Conservation (phyloP, 192 early-diverging fungal species). For the Dispira parvispora region DNA sequence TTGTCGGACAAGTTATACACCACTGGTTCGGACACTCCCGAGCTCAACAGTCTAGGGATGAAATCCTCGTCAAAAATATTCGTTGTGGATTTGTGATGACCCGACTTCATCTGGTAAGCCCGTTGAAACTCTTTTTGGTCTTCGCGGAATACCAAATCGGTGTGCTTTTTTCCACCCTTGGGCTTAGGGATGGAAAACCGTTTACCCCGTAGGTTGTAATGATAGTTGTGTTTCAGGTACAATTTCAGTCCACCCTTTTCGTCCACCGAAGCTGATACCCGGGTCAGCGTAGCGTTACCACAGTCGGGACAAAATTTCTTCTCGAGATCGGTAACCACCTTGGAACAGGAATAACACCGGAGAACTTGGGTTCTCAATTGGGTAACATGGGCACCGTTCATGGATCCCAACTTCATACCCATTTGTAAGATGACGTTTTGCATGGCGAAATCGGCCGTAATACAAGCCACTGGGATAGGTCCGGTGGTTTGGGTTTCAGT, state of each 20-base stretch:
- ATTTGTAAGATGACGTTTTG: constrained; percentile 88
- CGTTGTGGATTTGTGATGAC: constrained; percentile 30
- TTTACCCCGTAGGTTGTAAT: constrained; percentile 52
- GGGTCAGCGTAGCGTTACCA: constrained; percentile 72
- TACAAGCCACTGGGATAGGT: constrained; percentile 63
- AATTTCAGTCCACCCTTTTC: constrained; percentile 59
- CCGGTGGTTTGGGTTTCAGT: constrained; percentile 17
- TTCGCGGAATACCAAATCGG: constrained; percentile 69
- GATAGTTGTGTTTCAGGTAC: constrained; percentile 81
- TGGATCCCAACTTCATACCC: constrained; percentile 63
- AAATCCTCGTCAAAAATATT: constrained; percentile 56
- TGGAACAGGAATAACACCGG: constrained; percentile 87
- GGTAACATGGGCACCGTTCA: constrained; percentile 63
- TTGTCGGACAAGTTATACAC: background rate
- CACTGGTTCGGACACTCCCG: too few species aligned
- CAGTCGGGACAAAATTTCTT: constrained; percentile 88
- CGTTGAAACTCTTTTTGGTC: constrained; percentile 77
- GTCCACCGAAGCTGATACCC: constrained; percentile 66
- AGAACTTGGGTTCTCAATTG: constrained; percentile 76
- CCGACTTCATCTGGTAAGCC: constrained; percentile 23
- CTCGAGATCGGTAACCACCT: constrained; percentile 71
- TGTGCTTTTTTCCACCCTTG: constrained; percentile 54
- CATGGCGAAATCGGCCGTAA: constrained; percentile 72
- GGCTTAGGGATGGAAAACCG: constrained; percentile 71
- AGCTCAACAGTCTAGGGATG: constrained; percentile 19